Evolutionary conservation across 208 protist genomes (phyloP).

Genomic region (Naegleria gruberi): DNA sequence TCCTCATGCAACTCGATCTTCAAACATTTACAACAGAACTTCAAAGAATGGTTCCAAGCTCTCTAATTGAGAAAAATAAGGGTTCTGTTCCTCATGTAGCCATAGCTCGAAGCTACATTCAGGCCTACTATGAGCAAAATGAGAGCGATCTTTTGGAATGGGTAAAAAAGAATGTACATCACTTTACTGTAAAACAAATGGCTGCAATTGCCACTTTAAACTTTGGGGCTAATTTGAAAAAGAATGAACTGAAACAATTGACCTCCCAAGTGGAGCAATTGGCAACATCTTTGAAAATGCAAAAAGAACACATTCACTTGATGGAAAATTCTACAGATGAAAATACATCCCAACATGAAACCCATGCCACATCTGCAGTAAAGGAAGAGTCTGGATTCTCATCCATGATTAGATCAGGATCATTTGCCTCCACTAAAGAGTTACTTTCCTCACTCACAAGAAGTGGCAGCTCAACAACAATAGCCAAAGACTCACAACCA

Average conservation of each 20-base stretch:
- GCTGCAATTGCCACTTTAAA: not conserved
- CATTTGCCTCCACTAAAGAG: not conserved
- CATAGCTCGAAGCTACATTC: not conserved
- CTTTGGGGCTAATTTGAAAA: not conserved
- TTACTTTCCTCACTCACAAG: not conserved
- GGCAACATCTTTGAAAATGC: not conserved
- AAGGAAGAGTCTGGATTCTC: not conserved
- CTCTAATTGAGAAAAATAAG: not conserved
- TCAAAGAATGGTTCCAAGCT: not conserved
- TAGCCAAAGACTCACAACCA: not conserved
- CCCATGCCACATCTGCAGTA: not conserved
- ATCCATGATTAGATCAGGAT: not conserved
- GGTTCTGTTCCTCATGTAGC: not conserved
- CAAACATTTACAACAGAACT: not conserved
- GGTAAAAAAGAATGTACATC: not conserved
- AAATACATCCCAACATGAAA: not conserved
- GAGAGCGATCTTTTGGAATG: not conserved
- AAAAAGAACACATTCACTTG: not conserved
- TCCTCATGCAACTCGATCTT: not conserved
- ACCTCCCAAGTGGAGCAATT: not conserved
- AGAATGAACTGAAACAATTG: not conserved
- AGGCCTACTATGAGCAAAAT: not conserved
- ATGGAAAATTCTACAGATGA: not conserved
- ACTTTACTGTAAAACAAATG: not conserved
- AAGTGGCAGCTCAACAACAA: not conserved